Conservation (phyloP, 352 stramenopile species). For the Phytopythium cucurbitacearum region DNA sequence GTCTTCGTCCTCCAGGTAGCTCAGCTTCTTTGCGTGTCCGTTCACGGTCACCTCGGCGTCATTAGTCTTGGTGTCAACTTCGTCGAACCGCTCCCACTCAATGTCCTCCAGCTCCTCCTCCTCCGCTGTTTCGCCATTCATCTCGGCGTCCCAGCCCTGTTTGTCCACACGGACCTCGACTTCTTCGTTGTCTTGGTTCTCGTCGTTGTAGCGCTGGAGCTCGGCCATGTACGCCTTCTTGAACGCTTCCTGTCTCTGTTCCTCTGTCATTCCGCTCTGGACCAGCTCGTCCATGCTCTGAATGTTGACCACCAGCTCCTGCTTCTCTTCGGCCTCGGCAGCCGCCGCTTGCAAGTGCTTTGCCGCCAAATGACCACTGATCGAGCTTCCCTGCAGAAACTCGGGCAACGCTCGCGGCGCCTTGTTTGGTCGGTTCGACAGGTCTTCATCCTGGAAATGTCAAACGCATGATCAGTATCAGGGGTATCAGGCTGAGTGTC, state of each 20-base stretch:
- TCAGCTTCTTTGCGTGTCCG: conserved; percentile 52
- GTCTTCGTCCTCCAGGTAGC: conserved; percentile 74
- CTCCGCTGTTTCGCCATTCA: conserved; percentile 66
- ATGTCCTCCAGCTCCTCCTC: conserved; percentile 77
- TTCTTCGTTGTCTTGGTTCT: conserved; percentile 70
- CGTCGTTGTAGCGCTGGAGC: conserved; percentile 82
- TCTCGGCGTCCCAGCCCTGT: conserved; percentile 81
- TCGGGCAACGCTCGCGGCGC: conserved; percentile 67
- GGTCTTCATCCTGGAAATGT: conserved; percentile 43
- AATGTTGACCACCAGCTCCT: conserved; percentile 26
- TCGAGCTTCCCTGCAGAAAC: conserved; percentile 79
- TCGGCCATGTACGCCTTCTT: conserved; percentile 80
- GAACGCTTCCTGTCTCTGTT: conserved; percentile 79
- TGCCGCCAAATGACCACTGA: conserved; percentile 82
- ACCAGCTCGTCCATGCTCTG: conserved; percentile 51
- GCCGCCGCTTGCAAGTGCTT: conserved; percentile 60
- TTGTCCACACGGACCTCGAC: conserved; percentile 80
- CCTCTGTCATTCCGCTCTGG: conserved; percentile 75
- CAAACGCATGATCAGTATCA: background rate
- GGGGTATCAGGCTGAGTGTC: too few relatives aligned
- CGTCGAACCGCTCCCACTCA: conserved; percentile 85
- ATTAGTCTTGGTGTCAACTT: conserved; percentile 29
- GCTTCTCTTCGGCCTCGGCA: conserved; percentile 27
- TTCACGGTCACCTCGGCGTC: conserved; percentile 69
- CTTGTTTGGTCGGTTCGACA: conserved; percentile 42